Evolutionary conservation across 805 yeast genomes (phyloP).

Genomic region (Wickerhamiella vanderwaltii): DNA sequence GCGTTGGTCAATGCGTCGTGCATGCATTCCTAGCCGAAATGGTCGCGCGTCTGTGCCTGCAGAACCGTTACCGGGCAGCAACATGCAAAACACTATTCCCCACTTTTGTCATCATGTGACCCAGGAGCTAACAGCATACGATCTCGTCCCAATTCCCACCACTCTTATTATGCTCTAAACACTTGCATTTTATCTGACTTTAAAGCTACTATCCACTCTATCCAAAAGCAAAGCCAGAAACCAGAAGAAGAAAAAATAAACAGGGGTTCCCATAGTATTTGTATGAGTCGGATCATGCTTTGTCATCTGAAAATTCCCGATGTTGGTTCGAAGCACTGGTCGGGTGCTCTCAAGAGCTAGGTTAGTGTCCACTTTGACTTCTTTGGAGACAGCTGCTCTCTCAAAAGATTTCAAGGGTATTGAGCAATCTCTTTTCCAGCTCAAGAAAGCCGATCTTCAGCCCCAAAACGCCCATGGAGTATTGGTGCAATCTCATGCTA

Average conservation of each 20-base stretch:
- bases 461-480: background rate
- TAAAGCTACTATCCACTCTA: too few relatives aligned
- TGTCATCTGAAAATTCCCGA: conserved; percentile 13
- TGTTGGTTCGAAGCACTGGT: conserved; percentile 7
- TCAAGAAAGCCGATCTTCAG: conserved; percentile 1
- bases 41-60: background rate
- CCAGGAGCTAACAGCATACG: too few relatives aligned
- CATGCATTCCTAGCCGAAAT: conserved; percentile 4
- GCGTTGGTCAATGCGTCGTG: too few relatives aligned
- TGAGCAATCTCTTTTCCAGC: background rate
- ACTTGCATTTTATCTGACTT: too few relatives aligned
- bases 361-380: background rate
- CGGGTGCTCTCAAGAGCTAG: conserved; percentile 1
- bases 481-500: background rate
- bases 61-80: background rate
- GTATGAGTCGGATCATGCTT: too few relatives aligned
- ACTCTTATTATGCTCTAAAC: too few relatives aligned
- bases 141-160: too few relatives aligned
- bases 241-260: too few relatives aligned
- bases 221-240: too few relatives aligned
- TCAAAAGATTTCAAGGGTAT: conserved; percentile 1
- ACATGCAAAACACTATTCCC: too few relatives aligned
- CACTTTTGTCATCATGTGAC: too few relatives aligned
- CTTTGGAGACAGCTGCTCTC: conserved; percentile 2
- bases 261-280: too few relatives aligned